These are phyloP conservation scores for Colletotrichum sublineola DNA, from an alignment of 2,329 filamentous ascomycete species.

Conservation along the genomic window DNA sequence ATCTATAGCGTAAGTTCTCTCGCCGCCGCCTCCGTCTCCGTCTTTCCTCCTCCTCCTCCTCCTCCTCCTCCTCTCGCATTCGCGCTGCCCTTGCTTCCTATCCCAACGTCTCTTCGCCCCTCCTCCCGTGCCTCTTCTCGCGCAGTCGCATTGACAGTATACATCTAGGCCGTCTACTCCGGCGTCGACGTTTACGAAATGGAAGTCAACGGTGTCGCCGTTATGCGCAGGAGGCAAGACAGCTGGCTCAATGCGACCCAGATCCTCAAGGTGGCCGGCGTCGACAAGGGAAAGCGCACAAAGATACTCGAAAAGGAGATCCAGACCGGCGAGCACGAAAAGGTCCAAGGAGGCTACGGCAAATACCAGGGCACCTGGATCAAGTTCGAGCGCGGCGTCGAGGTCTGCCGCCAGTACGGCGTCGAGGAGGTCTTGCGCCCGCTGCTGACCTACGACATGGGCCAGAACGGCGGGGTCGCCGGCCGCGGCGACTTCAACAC, in stretches of 20 bases:
- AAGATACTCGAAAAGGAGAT: constrained; percentile 99
- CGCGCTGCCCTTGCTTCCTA: not conserved
- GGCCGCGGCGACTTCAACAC: constrained; percentile 87
- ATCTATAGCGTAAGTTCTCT: constrained; percentile 70
- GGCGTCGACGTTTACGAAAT: constrained; percentile 98
- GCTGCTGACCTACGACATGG: constrained; percentile 84
- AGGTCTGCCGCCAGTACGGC: constrained; percentile 86
- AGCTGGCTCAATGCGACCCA: constrained; percentile 99
- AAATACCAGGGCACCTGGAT: constrained; percentile 99
- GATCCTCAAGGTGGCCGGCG: constrained; percentile 96
- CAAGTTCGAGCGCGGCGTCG: constrained; percentile 89
- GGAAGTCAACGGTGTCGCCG: constrained; percentile 92
- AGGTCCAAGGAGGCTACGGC: constrained; percentile 97
- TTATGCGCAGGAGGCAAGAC: constrained; percentile 95
- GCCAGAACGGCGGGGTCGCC: constrained; percentile 78
- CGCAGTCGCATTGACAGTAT: constrained; percentile 18
- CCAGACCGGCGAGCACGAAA: constrained; percentile 94
- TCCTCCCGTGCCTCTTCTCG: not conserved
- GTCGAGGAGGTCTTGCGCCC: constrained; percentile 83
- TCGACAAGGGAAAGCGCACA: constrained; percentile 97
- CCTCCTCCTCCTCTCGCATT: constrained; percentile 16
- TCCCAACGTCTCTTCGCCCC: not conserved
- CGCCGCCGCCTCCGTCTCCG: too few relatives aligned
- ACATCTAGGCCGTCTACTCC: constrained; percentile 83
- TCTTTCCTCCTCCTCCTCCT: too few relatives aligned